Conservation (phyloP, 768 basidiomycete species). For the Gloeophyllum trabeum region DNA sequence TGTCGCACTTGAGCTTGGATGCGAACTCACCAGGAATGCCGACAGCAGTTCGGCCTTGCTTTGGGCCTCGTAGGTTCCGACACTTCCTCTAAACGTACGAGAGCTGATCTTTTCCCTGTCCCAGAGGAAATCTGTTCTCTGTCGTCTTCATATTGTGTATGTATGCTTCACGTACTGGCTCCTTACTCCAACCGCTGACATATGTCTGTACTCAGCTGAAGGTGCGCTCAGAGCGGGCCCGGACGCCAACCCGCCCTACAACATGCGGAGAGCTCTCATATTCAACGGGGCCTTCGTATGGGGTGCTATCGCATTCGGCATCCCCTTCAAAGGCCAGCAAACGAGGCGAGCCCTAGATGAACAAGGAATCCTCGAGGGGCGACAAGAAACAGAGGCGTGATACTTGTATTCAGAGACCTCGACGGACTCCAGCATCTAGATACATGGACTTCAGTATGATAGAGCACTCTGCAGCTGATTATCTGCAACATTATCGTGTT, state of each 20-base stretch:
- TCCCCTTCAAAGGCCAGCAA: slow-evolving; percentile 50
- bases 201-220: slow-evolving; percentile 39
- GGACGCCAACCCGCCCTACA: slow-evolving; percentile 55
- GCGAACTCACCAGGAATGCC: slow-evolving; percentile 71
- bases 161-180: no score
- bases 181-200: no score
- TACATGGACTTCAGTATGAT: no score
- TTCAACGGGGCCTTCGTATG: slow-evolving; percentile 48
- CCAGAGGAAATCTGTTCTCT: slow-evolving; percentile 53
- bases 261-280: slow-evolving; percentile 60
- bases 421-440: no score
- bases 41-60: slow-evolving; percentile 67
- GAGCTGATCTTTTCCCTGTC: no score
- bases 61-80: slow-evolving; percentile 65
- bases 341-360: slow-evolving; percentile 53
- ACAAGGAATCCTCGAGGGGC: no score
- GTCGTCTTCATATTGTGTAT: slow-evolving; percentile 52
- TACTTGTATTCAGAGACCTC: no score
- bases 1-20: slow-evolving; percentile 65
- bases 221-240: slow-evolving; percentile 55
- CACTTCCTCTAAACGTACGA: no score
- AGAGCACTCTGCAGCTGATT: no score
- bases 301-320: slow-evolving; percentile 25
- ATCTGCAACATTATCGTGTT: no score
- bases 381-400: no score